Evolutionary conservation across 1,284 basidiomycete genomes (phyloP).

Genomic region (Grifola frondosa): DNA sequence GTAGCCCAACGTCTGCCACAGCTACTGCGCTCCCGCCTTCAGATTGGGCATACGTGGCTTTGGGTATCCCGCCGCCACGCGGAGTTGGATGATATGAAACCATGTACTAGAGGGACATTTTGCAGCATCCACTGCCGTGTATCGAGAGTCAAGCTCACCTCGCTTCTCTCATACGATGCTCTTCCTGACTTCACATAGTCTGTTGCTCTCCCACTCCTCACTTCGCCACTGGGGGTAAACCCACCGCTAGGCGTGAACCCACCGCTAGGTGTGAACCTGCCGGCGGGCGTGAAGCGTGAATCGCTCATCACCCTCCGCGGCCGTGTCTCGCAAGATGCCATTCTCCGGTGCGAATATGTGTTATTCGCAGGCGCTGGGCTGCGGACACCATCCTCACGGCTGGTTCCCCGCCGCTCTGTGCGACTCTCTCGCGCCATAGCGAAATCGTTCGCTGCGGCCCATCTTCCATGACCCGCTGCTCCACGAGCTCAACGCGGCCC

Average conservation of each 20-base stretch:
- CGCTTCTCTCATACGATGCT: slow-evolving; percentile 30
- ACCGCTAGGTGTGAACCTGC: neutral
- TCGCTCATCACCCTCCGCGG: slow-evolving; percentile 22
- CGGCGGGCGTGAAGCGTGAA: slow-evolving; percentile 5
- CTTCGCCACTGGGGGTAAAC: slow-evolving; percentile 8
- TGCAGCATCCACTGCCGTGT: neutral
- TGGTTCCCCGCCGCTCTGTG: slow-evolving; percentile 26
- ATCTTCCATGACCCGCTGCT: slow-evolving; percentile 35
- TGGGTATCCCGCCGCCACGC: slow-evolving; percentile 14
- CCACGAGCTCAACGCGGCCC: slow-evolving; percentile 32
- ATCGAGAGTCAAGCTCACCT: slow-evolving; percentile 19
- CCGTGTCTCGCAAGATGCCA: slow-evolving; percentile 21
- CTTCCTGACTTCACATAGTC: slow-evolving; percentile 14
- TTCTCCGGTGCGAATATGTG: slow-evolving; percentile 18
- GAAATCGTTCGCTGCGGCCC: slow-evolving; percentile 36
- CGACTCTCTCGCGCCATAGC: slow-evolving; percentile 38
- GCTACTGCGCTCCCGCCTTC: slow-evolving; percentile 12
- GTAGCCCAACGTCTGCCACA: slow-evolving; percentile 8
- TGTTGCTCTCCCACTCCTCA: slow-evolving; percentile 14
- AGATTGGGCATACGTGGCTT: slow-evolving; percentile 19
- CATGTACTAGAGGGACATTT: slow-evolving; percentile 24
- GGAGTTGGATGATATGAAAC: slow-evolving; percentile 26
- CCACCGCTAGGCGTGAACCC: slow-evolving; percentile 1
- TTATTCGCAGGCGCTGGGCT: slow-evolving; percentile 11
- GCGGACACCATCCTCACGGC: slow-evolving; percentile 3